phyloP scores from a whole-genome alignment of 306 rosid genomes.

The peach (Prunus persica) region Prunus_persica_NCBIv2 NC_034013.1:11288501-11289000 shows the following conservation, averaged over 20 bases:
- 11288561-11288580: conserved; percentile 5
- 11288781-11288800: conserved; percentile 97
- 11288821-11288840: conserved; percentile 67
- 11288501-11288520: conserved; percentile 90
- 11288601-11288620: neutral
- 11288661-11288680: neutral
- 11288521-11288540: conserved; percentile 70
- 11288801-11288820: conserved; percentile 59
- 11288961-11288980: neutral
- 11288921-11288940: neutral
- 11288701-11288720: neutral
- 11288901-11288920: conserved; percentile 26
- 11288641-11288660: neutral
- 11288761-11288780: conserved; percentile 89
- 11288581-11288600: neutral
- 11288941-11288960: neutral
- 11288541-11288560: conserved; percentile 50
- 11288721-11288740: conserved; percentile 41
- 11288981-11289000: neutral
- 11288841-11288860: conserved; percentile 68
- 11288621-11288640: neutral
- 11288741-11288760: conserved; percentile 42
- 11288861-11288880: conserved; percentile 86
- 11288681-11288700: neutral
- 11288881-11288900: conserved; percentile 87